Evolutionary conservation across 2,329 filamentous ascomycete species (phyloP).

Genomic region (Leptoxyphium fumago): DNA sequence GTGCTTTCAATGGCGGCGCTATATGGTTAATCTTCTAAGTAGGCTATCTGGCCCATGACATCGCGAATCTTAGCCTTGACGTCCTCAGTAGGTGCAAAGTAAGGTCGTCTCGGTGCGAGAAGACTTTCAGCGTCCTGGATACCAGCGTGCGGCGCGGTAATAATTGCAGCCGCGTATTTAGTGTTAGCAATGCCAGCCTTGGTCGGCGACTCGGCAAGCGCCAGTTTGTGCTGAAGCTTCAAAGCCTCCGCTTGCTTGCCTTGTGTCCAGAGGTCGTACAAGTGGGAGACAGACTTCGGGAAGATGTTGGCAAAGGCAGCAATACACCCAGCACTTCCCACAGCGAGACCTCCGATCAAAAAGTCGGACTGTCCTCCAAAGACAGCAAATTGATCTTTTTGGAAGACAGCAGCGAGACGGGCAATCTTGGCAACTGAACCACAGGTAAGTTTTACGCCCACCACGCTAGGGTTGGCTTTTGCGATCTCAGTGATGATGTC

Average conservation of each 20-base stretch:
- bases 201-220: constrained; percentile 49
- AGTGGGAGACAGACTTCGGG: constrained; percentile 38
- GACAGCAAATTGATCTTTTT: constrained; percentile 43
- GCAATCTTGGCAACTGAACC: constrained; percentile 47
- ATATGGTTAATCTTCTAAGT: no score
- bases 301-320: constrained; percentile 41
- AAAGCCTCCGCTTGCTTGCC: constrained; percentile 46
- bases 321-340: constrained; percentile 36
- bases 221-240: constrained; percentile 44
- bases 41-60: constrained; percentile 8
- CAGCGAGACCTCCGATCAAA: constrained; percentile 35
- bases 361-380: constrained; percentile 58
- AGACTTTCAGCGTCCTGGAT: constrained; percentile 42
- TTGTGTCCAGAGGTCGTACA: constrained; percentile 47
- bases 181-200: constrained; percentile 52
- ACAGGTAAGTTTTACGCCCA: constrained; percentile 53
- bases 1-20: no score
- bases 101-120: constrained; percentile 45
- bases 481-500: constrained; percentile 44
- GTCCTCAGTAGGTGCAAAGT: constrained; percentile 30
- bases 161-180: constrained; percentile 52
- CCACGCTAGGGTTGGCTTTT: constrained; percentile 37
- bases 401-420: constrained; percentile 37
- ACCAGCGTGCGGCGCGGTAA: constrained; percentile 40
- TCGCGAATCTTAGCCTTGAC: constrained; percentile 24